Base-by-base conservation (phyloP, 1,284 basidiomycete species). In the Rhodotorula glutinis region DNA sequence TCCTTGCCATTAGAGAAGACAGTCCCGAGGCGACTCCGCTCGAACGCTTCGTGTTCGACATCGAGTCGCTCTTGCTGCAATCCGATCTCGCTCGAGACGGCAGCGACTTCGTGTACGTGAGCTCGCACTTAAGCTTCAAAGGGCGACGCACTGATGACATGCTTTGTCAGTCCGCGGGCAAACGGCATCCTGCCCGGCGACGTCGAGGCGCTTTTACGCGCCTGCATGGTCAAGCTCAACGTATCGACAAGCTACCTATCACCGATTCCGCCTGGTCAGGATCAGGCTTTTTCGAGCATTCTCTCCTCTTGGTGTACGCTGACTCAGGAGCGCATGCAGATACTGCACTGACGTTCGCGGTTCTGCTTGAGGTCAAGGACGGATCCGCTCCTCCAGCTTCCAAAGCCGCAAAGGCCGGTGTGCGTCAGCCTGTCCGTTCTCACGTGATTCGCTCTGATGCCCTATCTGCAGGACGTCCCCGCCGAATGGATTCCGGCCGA, bases 161-260 rank as follows among this genome's bases (percentile, higher is more conserved):
- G 19, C 19, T 8, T 21, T 17, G 4, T 4, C 47, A 71, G 87
- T 82, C 78, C 83, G 85, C 74, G 86, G 83, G 60, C 16, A 54
- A 43, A 30, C 61, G 90, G 88, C 53, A 85, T 91, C 14, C 84
- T 86, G 2, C 78, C 85, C 1, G 78, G 79, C 3, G 83, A 86
- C 21, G 83, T 95, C 17, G 85, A 86, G 41, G 86, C 89, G 74
- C 87, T 90, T 75, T 88, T 95, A 71, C 86, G 91, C 17, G 88
- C 88, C 3, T 92, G 94, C 76, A 82, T 96, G 60, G 83, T 92
- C 73, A 92, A 92, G 76, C 83, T 96, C 44, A 86, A 82, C 67
- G 87, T 90, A 81, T 83, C 92, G 29, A 90, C 94, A 74, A 83
- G 87, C 7, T 87, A 90, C 73, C 81, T 97, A 55, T 52, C 46